Base-by-base conservation (phyloP, 129 eudicot genomes). In the Ambrosia artemisiifolia region DNA sequence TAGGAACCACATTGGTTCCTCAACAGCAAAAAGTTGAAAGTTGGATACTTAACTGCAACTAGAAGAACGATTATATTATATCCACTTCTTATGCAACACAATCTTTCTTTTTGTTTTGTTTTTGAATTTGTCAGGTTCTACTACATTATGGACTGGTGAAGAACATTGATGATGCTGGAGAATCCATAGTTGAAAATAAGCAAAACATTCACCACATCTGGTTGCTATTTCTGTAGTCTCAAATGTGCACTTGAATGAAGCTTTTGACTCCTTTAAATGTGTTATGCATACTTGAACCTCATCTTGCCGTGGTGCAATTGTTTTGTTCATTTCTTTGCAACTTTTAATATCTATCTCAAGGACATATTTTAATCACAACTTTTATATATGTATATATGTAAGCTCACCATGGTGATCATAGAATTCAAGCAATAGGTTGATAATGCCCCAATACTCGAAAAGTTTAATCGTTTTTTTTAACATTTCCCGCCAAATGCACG, bases 111-210 rank as follows among this genome's bases (percentile, higher is more conserved):
- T 54, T 43, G 36, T 30, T 75, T 60, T 9, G 0, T 70, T 49
- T 53, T 51, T 1, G 7, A 32, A 73, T 38, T 54, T 67, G 34
- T 20, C 80, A 75, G 80, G 68, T 75, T 56, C 17, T 6, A 53
- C 38, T 54, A 5, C 24, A 66, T 66, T 16, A 42, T 73, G 77
- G 49, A 73, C 20, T 0, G 47, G 18, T 65, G 73, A 75, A 65
- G 65, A 48, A 65, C 57, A 48, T 64, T 75, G 54, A 53, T 40
- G 66, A 65, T 64, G 71, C 62, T 63, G 53, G 56, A 17, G 32
- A 68, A 55, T 40, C 28, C 59, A 32, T 51, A 24, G 57, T n/a
- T 18, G 11, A 11, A 40, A 75, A 67, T 75, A 65, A 75, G 16
- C 5, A 17, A 66, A 66, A 34, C 30, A 32, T 73, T 73, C 20